Evolutionary conservation across 2,329 filamentous ascomycete genomes (phyloP).

Genomic region (Rasamsonia emersonii): DNA sequence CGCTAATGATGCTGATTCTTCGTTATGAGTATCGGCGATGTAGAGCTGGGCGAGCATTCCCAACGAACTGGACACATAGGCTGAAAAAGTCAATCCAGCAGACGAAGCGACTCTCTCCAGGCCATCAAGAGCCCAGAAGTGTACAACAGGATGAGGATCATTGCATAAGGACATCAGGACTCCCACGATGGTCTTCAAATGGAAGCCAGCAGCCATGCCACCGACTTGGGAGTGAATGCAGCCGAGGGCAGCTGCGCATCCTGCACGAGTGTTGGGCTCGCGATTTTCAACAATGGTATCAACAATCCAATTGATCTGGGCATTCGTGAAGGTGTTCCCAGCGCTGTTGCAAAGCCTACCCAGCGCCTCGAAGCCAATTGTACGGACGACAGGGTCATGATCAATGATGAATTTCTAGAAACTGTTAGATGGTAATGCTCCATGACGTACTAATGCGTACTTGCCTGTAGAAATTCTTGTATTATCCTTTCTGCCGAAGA

Average conservation of each 20-base stretch:
- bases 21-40: constrained; percentile 81
- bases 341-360: constrained; percentile 77
- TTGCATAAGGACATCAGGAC: constrained; percentile 97
- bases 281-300: constrained; percentile 91
- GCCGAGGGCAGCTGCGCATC: constrained; percentile 87
- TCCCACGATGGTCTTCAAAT: constrained; percentile 93
- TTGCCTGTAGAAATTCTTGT: constrained; percentile 64
- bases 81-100: constrained; percentile 83
- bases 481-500: constrained; percentile 66
- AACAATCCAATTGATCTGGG: constrained; percentile 82
- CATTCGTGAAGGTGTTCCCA: constrained; percentile 80
- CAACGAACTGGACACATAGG: constrained; percentile 80
- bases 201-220: constrained; percentile 93
- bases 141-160: constrained; percentile 88
- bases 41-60: constrained; percentile 94
- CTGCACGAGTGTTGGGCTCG: constrained; percentile 85
- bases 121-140: constrained; percentile 92
- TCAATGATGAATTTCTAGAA: constrained; percentile 63
- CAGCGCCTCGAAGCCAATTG: constrained; percentile 73
- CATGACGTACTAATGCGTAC: neutral
- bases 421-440: constrained; percentile 17
- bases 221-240: constrained; percentile 92
- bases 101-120: constrained; percentile 81
- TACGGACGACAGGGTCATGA: constrained; percentile 76
- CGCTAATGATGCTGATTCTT: constrained; percentile 67